Percentiles rank a stretch among this genome's conserved stretches.
Conservation (phyloP, 495 filamentous ascomycete species). For the Xylona heveae region DNA sequence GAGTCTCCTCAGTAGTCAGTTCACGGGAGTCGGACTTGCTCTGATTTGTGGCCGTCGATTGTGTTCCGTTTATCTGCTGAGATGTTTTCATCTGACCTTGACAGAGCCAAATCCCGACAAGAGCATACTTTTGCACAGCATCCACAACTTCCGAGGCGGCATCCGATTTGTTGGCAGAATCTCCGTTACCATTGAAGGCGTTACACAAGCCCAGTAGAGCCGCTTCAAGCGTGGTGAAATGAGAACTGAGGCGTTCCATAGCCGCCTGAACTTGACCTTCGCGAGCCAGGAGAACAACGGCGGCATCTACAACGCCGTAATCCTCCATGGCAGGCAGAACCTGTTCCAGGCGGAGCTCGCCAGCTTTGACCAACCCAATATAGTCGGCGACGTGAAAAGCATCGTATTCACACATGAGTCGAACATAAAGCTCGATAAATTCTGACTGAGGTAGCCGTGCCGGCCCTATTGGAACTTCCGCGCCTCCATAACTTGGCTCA, state of each 20-base stretch:
- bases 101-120: slow-evolving; percentile 89
- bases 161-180: slow-evolving; percentile 30
- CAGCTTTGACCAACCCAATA: slow-evolving; percentile 54
- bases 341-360: slow-evolving; percentile 60
- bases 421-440: slow-evolving; percentile 73
- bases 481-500: slow-evolving; percentile 47
- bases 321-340: slow-evolving; percentile 74
- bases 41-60: slow-evolving; percentile 17
- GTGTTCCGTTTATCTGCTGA: slow-evolving; percentile 16
- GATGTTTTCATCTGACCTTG: slow-evolving; percentile 63
- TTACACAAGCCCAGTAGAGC: slow-evolving; percentile 53
- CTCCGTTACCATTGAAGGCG: slow-evolving; percentile 24
- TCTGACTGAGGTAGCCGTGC: slow-evolving; percentile 14
- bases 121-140: slow-evolving; percentile 65
- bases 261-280: slow-evolving; percentile 72
- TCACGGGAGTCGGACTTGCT: slow-evolving; percentile 29
- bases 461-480: slow-evolving; percentile 19
- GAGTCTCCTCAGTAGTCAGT: slow-evolving; percentile 52
- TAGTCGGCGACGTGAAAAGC: slow-evolving; percentile 68
- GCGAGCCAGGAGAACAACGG: slow-evolving; percentile 72
- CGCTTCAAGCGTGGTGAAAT: slow-evolving; percentile 58
- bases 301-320: slow-evolving; percentile 79
- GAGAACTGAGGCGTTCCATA: slow-evolving; percentile 61
- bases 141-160: slow-evolving; percentile 42
- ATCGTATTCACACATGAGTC: slow-evolving; percentile 72